These are phyloP conservation scores for Bassia scoparia DNA, from an alignment of 148 eudicot species.

Conservation along the genomic window DNA sequence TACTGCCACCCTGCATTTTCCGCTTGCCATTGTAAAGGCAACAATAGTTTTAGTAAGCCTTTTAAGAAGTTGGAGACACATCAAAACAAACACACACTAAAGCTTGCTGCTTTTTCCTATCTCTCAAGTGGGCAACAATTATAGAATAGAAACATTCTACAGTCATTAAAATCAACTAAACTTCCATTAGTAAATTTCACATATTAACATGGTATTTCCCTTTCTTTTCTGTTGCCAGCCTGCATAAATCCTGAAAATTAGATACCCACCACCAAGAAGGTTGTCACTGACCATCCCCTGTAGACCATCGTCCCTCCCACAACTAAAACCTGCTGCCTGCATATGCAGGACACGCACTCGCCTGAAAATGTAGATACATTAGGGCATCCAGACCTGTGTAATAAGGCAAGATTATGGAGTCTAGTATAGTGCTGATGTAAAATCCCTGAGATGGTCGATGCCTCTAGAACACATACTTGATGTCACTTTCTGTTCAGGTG, in stretches of 20 bases:
- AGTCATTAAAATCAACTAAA: constrained; percentile 37
- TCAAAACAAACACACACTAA: constrained; percentile 34
- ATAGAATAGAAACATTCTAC: constrained; percentile 38
- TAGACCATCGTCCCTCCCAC: constrained; percentile 44
- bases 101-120: constrained; percentile 28
- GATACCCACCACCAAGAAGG: constrained; percentile 35
- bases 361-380: constrained; percentile 40
- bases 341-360: constrained; percentile 48
- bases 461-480: constrained; percentile 46
- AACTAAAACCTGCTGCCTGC: constrained; percentile 33
- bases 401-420: constrained; percentile 48
- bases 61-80: constrained; percentile 37
- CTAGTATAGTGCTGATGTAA: constrained; percentile 44
- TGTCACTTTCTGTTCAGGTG: constrained; percentile 27
- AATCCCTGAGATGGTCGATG: constrained; percentile 51
- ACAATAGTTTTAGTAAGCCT: constrained; percentile 22
- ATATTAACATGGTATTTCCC: constrained; percentile 15
- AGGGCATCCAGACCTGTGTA: constrained; percentile 57
- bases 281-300: constrained; percentile 49
- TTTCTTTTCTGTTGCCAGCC: constrained; percentile 27
- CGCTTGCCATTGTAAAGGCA: constrained; percentile 22
- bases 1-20: constrained; percentile 18
- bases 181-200: constrained; percentile 29
- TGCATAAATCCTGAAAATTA: constrained; percentile 38
- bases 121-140: constrained; percentile 27